Conservation (phyloP, 768 basidiomycete genomes). For the Exidia glandulosa region DNA sequence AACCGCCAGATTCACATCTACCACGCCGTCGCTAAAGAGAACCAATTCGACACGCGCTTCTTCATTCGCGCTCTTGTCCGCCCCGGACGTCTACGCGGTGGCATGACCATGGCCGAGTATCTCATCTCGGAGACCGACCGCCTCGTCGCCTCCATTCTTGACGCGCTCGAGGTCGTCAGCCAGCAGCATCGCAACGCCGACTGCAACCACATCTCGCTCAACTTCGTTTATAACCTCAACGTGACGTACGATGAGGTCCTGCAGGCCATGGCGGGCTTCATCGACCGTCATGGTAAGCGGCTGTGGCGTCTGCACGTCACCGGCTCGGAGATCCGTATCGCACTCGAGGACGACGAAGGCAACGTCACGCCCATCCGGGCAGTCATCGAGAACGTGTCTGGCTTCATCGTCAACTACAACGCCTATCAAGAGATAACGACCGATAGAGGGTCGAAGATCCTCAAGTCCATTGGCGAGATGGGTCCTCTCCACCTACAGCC, state of each 20-base stretch:
- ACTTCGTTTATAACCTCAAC: slow-evolving; percentile 93
- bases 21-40: slow-evolving; percentile 88
- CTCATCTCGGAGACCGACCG: slow-evolving; percentile 98
- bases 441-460: slow-evolving; percentile 87
- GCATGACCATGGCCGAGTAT: slow-evolving; percentile 94
- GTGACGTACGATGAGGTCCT: slow-evolving; percentile 96
- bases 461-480: slow-evolving; percentile 97
- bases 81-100: slow-evolving; percentile 84
- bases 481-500: slow-evolving; percentile 94
- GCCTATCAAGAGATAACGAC: slow-evolving; percentile 97
- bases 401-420: slow-evolving; percentile 97
- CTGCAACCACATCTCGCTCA: slow-evolving; percentile 98
- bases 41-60: slow-evolving; percentile 96
- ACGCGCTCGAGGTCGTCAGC: slow-evolving; percentile 88
- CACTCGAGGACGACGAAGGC: slow-evolving; percentile 89
- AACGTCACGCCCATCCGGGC: slow-evolving; percentile 94
- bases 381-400: slow-evolving; percentile 96
- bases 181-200: slow-evolving; percentile 86
- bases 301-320: slow-evolving; percentile 98
- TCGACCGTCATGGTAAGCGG: slow-evolving; percentile 96
- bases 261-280: slow-evolving; percentile 96
- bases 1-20: slow-evolving; percentile 98
- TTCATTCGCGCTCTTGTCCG: slow-evolving; percentile 95
- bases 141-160: slow-evolving; percentile 84
- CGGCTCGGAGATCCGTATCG: slow-evolving; percentile 91